Conservation (phyloP, 2,329 filamentous ascomycete genomes). For the Colletotrichum sojae region DNA sequence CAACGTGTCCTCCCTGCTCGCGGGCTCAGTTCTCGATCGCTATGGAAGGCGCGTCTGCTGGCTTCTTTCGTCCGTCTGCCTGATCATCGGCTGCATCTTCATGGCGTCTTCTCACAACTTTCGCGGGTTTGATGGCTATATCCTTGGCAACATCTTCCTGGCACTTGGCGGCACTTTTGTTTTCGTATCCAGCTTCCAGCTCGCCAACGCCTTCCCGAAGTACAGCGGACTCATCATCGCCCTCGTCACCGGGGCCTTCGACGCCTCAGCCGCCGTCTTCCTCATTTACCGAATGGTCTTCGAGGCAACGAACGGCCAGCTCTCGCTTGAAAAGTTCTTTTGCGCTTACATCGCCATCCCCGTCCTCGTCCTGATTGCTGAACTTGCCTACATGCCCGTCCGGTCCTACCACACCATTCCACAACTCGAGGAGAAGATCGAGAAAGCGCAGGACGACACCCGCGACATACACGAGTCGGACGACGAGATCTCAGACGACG, state of each 20-base stretch:
- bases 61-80: conserved; percentile 76
- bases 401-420: conserved; percentile 55
- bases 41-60: conserved; percentile 86
- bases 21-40: conserved; percentile 87
- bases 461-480: conserved; percentile 68
- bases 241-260: conserved; percentile 85
- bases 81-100: conserved; percentile 77
- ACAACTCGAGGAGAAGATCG: conserved; percentile 57
- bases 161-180: conserved; percentile 86
- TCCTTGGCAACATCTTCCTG: conserved; percentile 81
- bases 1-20: conserved; percentile 87
- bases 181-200: conserved; percentile 86
- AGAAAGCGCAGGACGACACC: conserved; percentile 52
- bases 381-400: conserved; percentile 56
- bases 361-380: conserved; percentile 52
- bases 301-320: conserved; percentile 63
- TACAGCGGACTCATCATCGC: conserved; percentile 84
- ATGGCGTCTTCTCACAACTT: conserved; percentile 77
- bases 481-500: conserved; percentile 63
- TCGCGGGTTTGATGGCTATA: conserved; percentile 79
- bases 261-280: conserved; percentile 85
- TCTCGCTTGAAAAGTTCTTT: conserved; percentile 58
- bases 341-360: conserved; percentile 56
- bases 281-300: conserved; percentile 81
- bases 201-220: conserved; percentile 85